phyloP scores from a whole-genome alignment of 176 grass and related monocot species.

The Eragrostis nindensis region DNA sequence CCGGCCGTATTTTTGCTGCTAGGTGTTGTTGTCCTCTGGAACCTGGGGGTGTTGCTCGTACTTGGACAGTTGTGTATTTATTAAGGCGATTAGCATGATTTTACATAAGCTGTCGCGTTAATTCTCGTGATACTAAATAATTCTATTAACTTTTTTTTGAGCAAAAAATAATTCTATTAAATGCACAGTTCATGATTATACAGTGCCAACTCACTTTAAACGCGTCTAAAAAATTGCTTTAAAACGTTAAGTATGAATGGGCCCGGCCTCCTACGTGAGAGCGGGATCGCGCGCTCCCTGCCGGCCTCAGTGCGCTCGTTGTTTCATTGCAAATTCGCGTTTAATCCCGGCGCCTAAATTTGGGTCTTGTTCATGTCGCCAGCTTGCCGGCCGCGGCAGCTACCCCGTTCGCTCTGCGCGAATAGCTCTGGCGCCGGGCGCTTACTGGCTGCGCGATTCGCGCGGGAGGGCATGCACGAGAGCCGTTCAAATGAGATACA shows the following conservation, averaged over 20 bases:
- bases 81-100: too few relatives aligned
- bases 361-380: not conserved
- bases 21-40: not conserved
- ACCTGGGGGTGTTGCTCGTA: not conserved
- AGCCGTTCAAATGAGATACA: conserved; percentile 24
- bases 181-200: too few relatives aligned
- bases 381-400: conserved; percentile 11
- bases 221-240: too few relatives aligned
- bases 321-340: not conserved
- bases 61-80: too few relatives aligned
- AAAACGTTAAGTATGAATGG: too few relatives aligned
- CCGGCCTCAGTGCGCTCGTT: not conserved
- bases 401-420: not conserved
- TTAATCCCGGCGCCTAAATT: conserved; percentile 13
- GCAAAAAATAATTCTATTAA: too few relatives aligned
- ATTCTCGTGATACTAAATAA: too few relatives aligned
- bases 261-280: not conserved
- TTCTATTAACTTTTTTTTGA: too few relatives aligned
- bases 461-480: conserved; percentile 6
- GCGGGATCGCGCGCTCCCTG: not conserved
- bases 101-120: too few relatives aligned
- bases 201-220: too few relatives aligned
- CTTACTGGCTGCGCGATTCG: not conserved
- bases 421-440: not conserved
- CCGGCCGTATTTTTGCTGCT: not conserved